Conservation (phyloP, 768 basidiomycete genomes). For the Suillus bovinus region DNA sequence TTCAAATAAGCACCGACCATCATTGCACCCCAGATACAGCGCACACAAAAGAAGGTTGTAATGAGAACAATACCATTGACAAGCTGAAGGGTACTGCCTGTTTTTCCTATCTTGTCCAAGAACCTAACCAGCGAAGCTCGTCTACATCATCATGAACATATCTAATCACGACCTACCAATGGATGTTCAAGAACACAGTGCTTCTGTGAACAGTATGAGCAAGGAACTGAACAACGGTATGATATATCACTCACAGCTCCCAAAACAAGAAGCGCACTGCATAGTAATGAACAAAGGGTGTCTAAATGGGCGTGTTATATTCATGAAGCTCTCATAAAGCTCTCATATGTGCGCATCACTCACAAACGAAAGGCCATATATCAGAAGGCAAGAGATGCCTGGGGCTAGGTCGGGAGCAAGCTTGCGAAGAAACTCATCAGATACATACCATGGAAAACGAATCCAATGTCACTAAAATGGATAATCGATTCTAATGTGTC, state of each 20-base stretch:
- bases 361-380: conserved; percentile 74
- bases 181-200: conserved; percentile 86
- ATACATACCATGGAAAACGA: conserved; percentile 69
- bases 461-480: conserved; percentile 71
- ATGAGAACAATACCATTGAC: conserved; percentile 73
- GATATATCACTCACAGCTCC: conserved; percentile 59
- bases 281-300: conserved; percentile 79
- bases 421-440: not conserved
- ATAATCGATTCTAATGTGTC: conserved; percentile 70
- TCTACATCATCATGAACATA: not conserved
- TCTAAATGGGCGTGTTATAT: conserved; percentile 33
- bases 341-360: too few species aligned
- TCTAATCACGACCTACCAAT: conserved; percentile 55
- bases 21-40: conserved; percentile 70
- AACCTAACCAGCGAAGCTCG: conserved; percentile 46
- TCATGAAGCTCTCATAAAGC: not conserved
- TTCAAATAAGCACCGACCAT: conserved; percentile 27
- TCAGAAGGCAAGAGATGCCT: conserved; percentile 63
- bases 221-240: not conserved
- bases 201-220: conserved; percentile 42
- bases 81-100: conserved; percentile 66
- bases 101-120: conserved; percentile 73
- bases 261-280: conserved; percentile 77
- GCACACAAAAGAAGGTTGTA: conserved; percentile 63
- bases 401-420: conserved; percentile 8